Percentiles rank a stretch among this genome's conserved stretches.
These are phyloP conservation scores for Coemansia sp. DNA, from an alignment of 192 early-diverging fungal genomes.

Conservation along the genomic window DNA sequence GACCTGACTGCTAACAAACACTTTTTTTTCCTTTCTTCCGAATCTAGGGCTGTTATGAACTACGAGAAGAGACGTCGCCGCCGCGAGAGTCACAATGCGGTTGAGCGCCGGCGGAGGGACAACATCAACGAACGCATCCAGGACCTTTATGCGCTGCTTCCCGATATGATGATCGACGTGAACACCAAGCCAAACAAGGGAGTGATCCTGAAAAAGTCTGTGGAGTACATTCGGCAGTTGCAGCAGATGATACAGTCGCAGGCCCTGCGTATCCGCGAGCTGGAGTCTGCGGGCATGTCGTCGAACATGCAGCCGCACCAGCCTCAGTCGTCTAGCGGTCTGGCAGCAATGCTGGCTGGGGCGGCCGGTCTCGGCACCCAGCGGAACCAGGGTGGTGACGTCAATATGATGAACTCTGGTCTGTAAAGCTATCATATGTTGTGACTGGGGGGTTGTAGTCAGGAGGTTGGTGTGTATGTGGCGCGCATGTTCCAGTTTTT, in stretches of 20 bases:
- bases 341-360: conserved; percentile 51
- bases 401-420: conserved; percentile 40
- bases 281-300: conserved; percentile 61
- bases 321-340: conserved; percentile 39
- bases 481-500: neutral
- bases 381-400: conserved; percentile 20
- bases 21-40: neutral
- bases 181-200: conserved; percentile 96
- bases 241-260: conserved; percentile 66
- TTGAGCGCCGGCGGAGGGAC: conserved; percentile 92
- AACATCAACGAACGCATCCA: conserved; percentile 99
- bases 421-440: conserved; percentile 15
- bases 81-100: conserved; percentile 97
- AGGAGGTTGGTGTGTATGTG: neutral
- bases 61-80: conserved; percentile 89
- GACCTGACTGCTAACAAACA: conserved; percentile 2
- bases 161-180: conserved; percentile 70
- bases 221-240: conserved; percentile 89
- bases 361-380: conserved; percentile 29
- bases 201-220: conserved; percentile 86
- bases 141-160: conserved; percentile 83
- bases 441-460: neutral
- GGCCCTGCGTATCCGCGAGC: conserved; percentile 65
- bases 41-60: conserved; percentile 30
- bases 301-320: conserved; percentile 43